phyloP scores from a whole-genome alignment of 495 filamentous ascomycete species.

The Lophiostoma macrostomum region DNA sequence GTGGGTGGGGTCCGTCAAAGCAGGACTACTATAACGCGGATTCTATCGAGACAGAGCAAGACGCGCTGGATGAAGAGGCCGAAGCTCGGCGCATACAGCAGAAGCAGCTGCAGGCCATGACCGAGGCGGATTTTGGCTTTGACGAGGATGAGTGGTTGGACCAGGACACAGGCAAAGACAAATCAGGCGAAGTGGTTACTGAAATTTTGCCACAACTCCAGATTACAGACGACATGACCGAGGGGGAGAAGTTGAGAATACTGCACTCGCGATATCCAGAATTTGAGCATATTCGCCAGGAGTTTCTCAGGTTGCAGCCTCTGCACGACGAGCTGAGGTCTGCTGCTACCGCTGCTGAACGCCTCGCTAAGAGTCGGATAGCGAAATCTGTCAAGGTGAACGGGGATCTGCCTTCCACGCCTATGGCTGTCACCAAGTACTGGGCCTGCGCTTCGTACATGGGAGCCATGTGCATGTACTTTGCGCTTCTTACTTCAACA shows the following conservation, averaged over 20 bases:
- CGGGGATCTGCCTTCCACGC: slow-evolving; percentile 10
- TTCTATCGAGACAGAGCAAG: slow-evolving; percentile 82
- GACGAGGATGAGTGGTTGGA: slow-evolving; percentile 81
- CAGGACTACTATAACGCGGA: slow-evolving; percentile 92
- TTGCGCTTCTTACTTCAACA: slow-evolving; percentile 78
- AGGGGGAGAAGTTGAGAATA: slow-evolving; percentile 71
- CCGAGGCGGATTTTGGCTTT: slow-evolving; percentile 87
- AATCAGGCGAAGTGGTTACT: slow-evolving; percentile 55
- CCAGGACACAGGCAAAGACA: slow-evolving; percentile 47
- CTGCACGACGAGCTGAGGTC: slow-evolving; percentile 56
- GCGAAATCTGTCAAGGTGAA: slow-evolving; percentile 20
- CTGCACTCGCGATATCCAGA: slow-evolving; percentile 83
- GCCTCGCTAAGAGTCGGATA: slow-evolving; percentile 32
- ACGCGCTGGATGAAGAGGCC: slow-evolving; percentile 86
- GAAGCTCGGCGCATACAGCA: slow-evolving; percentile 84
- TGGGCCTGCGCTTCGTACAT: slow-evolving; percentile 79
- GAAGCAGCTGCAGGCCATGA: slow-evolving; percentile 81
- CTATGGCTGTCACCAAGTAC: slow-evolving; percentile 63
- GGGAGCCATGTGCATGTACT: slow-evolving; percentile 85
- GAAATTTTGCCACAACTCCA: slow-evolving; percentile 80
- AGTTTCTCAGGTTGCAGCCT: slow-evolving; percentile 70
- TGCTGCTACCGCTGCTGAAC: slow-evolving; percentile 55
- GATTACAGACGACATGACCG: slow-evolving; percentile 73
- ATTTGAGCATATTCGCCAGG: slow-evolving; percentile 78
- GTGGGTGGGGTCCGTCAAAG: slow-evolving; percentile 82